Conservation (phyloP, 2,329 filamentous ascomycete species). For the Cladosporium colombiae region DNA sequence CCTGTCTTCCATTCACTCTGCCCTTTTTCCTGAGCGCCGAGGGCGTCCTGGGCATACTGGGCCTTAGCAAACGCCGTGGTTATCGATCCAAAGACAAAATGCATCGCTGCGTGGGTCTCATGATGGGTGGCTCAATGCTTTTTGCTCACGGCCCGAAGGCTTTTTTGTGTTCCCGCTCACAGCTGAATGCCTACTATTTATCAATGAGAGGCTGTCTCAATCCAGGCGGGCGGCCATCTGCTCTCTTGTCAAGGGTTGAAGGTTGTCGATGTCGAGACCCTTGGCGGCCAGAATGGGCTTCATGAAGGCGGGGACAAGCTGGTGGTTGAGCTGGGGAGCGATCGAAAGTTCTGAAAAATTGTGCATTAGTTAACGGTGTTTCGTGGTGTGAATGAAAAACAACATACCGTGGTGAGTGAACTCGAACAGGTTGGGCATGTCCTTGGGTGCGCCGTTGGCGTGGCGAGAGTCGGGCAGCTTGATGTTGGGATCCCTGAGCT, state of each 20-base stretch:
- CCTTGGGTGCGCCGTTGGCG: slow-evolving; percentile 73
- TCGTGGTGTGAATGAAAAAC: slow-evolving; percentile 22
- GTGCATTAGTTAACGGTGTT: slow-evolving; percentile 8
- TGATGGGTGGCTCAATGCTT: slow-evolving; percentile 18
- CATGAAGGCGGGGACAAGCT: slow-evolving; percentile 83
- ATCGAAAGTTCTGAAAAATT: slow-evolving; percentile 82
- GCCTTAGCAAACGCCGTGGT: slow-evolving; percentile 19
- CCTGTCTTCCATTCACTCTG: neutral
- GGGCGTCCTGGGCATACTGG: slow-evolving; percentile 15
- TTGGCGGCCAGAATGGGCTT: slow-evolving; percentile 70
- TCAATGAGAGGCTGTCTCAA: slow-evolving; percentile 48
- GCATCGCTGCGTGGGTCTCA: slow-evolving; percentile 21
- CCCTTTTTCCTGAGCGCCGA: slow-evolving; percentile 9
- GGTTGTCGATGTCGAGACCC: slow-evolving; percentile 87
- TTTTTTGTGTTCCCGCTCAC: slow-evolving; percentile 11
- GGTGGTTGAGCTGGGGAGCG: slow-evolving; percentile 79
- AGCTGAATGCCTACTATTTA: slow-evolving; percentile 4
- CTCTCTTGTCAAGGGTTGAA: slow-evolving; percentile 85
- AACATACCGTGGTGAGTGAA: slow-evolving; percentile 87
- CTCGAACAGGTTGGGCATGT: slow-evolving; percentile 86
- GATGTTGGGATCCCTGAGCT: slow-evolving; percentile 87
- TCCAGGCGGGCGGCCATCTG: slow-evolving; percentile 98
- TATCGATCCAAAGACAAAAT: slow-evolving; percentile 22
- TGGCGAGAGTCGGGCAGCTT: slow-evolving; percentile 93
- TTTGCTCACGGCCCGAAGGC: slow-evolving; percentile 15